phyloP scores from a whole-genome alignment of 1,284 basidiomycete species.

The Cryptococcus sp. region DNA sequence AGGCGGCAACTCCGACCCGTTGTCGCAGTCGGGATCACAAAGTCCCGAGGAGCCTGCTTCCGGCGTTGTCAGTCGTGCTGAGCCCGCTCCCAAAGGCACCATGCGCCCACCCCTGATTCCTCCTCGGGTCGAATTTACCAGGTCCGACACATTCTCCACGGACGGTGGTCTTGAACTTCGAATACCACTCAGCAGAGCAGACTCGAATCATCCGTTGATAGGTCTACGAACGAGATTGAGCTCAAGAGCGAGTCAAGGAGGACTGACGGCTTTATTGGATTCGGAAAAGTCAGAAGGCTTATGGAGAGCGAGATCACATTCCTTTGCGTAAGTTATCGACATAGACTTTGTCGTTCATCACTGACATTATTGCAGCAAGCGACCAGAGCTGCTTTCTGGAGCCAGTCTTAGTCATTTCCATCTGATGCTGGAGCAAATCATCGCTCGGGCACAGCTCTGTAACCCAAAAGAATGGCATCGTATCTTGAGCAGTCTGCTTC shows the following conservation, averaged over 20 bases:
- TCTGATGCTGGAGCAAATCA: conserved; percentile 75
- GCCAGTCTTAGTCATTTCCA: conserved; percentile 84
- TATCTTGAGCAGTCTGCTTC: conserved; percentile 67
- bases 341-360: background rate
- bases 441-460: conserved; percentile 68
- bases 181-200: conserved; percentile 22
- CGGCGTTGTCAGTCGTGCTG: too few relatives aligned
- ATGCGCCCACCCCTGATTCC: conserved; percentile 8
- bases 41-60: conserved; percentile 7
- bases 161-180: conserved; percentile 33
- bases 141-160: conserved; percentile 41
- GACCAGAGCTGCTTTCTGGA: conserved; percentile 66
- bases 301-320: conserved; percentile 49
- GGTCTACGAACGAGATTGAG: conserved; percentile 39
- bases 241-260: conserved; percentile 42
- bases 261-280: conserved; percentile 45
- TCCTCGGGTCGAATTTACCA: conserved; percentile 35
- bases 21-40: background rate
- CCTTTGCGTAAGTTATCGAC: conserved; percentile 32
- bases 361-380: conserved; percentile 48
- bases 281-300: conserved; percentile 44
- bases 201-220: conserved; percentile 33
- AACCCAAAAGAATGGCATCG: conserved; percentile 83
- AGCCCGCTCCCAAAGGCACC: background rate
- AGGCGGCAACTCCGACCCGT: background rate